These are phyloP conservation scores for Delitschia confertaspora DNA, from an alignment of 495 filamentous ascomycete species.

Conservation along the genomic window DNA sequence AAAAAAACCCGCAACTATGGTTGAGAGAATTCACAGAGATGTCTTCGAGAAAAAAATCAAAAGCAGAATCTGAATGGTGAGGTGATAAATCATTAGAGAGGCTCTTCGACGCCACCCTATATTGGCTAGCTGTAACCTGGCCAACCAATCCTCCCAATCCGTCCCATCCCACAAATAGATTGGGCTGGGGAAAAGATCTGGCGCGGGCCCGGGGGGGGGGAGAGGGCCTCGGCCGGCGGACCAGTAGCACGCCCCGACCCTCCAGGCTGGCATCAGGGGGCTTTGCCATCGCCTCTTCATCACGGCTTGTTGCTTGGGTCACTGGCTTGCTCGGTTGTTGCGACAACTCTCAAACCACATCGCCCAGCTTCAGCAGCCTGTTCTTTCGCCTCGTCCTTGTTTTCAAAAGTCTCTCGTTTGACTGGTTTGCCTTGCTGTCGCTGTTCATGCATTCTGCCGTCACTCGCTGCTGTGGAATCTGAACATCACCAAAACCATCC, in stretches of 20 bases:
- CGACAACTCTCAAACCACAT: constrained; percentile 12
- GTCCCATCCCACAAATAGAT: constrained; percentile 11
- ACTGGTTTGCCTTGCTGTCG: too few relatives aligned
- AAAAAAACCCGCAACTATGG: too few relatives aligned
- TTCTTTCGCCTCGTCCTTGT: too few relatives aligned
- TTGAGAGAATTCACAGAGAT: too few relatives aligned
- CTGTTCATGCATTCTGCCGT: constrained; percentile 15
- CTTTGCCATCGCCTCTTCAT: neutral
- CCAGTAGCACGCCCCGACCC: too few relatives aligned
- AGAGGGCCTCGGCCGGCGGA: neutral
- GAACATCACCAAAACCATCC: constrained; percentile 6
- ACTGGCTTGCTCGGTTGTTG: constrained; percentile 6
- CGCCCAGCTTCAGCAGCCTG: too few relatives aligned
- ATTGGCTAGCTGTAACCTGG: constrained; percentile 18
- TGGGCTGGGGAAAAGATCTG: neutral
- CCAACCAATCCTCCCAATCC: constrained; percentile 10
- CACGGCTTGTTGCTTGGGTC: constrained; percentile 1
- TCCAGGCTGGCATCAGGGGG: constrained; percentile 12
- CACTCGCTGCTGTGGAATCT: constrained; percentile 16
- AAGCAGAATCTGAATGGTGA: too few relatives aligned
- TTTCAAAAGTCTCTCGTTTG: constrained; percentile 26
- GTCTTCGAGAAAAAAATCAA: too few relatives aligned
- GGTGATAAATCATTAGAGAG: too few relatives aligned
- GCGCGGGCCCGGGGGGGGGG: too few relatives aligned
- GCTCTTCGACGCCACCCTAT: constrained; percentile 15